phyloP scores from a whole-genome alignment of 768 basidiomycete genomes.

The Lactifluus volemus region DNA sequence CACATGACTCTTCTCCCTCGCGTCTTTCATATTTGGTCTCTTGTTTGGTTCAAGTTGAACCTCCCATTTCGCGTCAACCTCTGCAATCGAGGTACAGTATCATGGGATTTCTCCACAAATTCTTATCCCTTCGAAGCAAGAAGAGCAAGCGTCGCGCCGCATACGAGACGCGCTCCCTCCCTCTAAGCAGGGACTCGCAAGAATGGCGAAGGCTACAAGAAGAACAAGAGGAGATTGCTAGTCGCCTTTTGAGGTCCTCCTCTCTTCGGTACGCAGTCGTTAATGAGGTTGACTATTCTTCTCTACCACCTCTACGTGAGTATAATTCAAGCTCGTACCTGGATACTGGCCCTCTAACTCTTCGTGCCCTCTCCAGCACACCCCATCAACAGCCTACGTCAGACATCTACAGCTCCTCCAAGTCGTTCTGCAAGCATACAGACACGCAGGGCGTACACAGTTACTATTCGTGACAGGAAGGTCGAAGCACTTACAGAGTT shows the following conservation, averaged over 20 bases:
- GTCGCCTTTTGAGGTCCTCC: slow-evolving; percentile 56
- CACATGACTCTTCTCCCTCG: slow-evolving; percentile 1
- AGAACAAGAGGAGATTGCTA: slow-evolving; percentile 44
- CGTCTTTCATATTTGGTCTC: slow-evolving; percentile 6
- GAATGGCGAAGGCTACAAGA: slow-evolving; percentile 27
- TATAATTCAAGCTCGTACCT: slow-evolving; percentile 9
- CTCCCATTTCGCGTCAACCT: background rate
- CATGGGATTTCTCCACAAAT: slow-evolving; percentile 65
- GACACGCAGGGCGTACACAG: slow-evolving; percentile 56
- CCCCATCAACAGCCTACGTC: slow-evolving; percentile 52
- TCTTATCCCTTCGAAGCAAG: slow-evolving; percentile 61
- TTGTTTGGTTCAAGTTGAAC: slow-evolving; percentile 12
- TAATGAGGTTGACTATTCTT: slow-evolving; percentile 45
- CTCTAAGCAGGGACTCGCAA: background rate
- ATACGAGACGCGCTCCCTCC: slow-evolving; percentile 4
- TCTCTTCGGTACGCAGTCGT: slow-evolving; percentile 57
- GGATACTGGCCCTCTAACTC: background rate
- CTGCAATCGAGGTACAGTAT: background rate
- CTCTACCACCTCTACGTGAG: slow-evolving; percentile 66
- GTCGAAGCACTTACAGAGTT: slow-evolving; percentile 57
- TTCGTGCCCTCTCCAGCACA: slow-evolving; percentile 29
- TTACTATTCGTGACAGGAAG: slow-evolving; percentile 59
- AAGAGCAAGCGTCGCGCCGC: slow-evolving; percentile 35
- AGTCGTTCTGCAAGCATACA: slow-evolving; percentile 44
- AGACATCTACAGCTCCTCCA: slow-evolving; percentile 42